Evolutionary conservation across 2,329 filamentous ascomycete genomes (phyloP).

Genomic region (Cladophialophora exuberans): DNA sequence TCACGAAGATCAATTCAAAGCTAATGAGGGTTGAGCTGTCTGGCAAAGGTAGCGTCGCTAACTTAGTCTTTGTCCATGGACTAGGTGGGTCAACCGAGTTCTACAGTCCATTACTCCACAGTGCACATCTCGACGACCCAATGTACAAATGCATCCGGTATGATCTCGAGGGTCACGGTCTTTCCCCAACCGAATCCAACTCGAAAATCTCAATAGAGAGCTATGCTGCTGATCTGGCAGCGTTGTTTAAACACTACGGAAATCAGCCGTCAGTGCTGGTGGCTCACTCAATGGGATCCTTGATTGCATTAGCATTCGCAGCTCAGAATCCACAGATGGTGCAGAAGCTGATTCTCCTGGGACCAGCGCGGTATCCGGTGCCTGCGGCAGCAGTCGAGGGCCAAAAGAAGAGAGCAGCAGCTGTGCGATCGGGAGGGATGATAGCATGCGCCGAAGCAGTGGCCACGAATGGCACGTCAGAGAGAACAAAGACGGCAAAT

Average conservation of each 20-base stretch:
- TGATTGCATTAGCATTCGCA: slow-evolving; percentile 52
- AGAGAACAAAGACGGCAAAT: slow-evolving; percentile 41
- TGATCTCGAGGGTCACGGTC: slow-evolving; percentile 61
- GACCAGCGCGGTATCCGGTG: slow-evolving; percentile 51
- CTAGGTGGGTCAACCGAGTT: slow-evolving; percentile 53
- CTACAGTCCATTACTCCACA: slow-evolving; percentile 50
- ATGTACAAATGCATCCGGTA: slow-evolving; percentile 47
- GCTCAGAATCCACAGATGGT: slow-evolving; percentile 45
- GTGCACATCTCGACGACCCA: slow-evolving; percentile 32
- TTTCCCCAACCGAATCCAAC: slow-evolving; percentile 55
- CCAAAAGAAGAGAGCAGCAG: slow-evolving; percentile 41
- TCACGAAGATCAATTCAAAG: slow-evolving; percentile 36
- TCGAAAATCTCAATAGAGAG: slow-evolving; percentile 48
- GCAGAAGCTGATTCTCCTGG: slow-evolving; percentile 52
- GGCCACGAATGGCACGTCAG: slow-evolving; percentile 42
- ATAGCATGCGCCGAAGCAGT: slow-evolving; percentile 45
- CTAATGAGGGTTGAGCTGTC: slow-evolving; percentile 43
- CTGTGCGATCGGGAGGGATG: slow-evolving; percentile 52
- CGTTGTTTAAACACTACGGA: slow-evolving; percentile 39
- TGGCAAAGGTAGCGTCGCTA: slow-evolving; percentile 29
- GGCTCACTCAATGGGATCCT: slow-evolving; percentile 57
- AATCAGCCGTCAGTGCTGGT: slow-evolving; percentile 45
- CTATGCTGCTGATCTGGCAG: slow-evolving; percentile 47
- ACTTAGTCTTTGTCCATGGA: slow-evolving; percentile 61
- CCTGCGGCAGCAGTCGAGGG: slow-evolving; percentile 40